Evolutionary conservation across 108 stramenopile species (phyloP), one percentile per base, ranked within the genome.

Genomic region (Conticribra weissflogii): DNA sequence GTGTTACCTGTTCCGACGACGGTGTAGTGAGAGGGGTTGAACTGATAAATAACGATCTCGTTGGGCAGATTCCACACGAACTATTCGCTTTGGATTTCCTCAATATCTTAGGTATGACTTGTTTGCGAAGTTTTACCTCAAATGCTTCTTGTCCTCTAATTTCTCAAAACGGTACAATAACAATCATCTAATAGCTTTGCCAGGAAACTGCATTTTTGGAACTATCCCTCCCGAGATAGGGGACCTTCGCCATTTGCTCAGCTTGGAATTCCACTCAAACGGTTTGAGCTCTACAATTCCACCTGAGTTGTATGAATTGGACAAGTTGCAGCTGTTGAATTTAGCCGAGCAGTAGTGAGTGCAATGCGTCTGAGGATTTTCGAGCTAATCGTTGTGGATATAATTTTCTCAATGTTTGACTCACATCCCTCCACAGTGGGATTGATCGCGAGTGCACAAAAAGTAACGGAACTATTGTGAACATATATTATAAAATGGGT

Each of bases 321-420:
- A 68, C 56, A 57, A 68, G 12, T 47, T 68, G 55, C 67, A 68
- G 22, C 28, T 68, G 44, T 27, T 68, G 24, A 68, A 58, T 24
- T 55, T 68, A 28, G 67, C 67, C 15, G 25, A 18, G 7, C 67
- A 68, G 24, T 68, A 55, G n/a, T n/a, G n/a, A n/a, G n/a, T n/a
- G n/a, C n/a, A n/a, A n/a, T n/a, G n/a, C n/a, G n/a, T n/a, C n/a
- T n/a, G n/a, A n/a, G n/a, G n/a, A n/a, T n/a, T n/a, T n/a, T n/a
- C n/a, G n/a, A n/a, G n/a, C n/a, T n/a, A n/a, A n/a, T n/a, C n/a
- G n/a, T n/a, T n/a, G n/a, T n/a, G n/a, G n/a, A n/a, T n/a, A n/a
- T n/a, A n/a, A n/a, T n/a, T n/a, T n/a, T n/a, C n/a, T n/a, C n/a
- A n/a, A n/a, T n/a, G n/a, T n/a, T n/a, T n/a, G n/a, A n/a, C n/a